Conservation (phyloP, 345 rosid genomes). For the Lumnitzera littorea region DNA sequence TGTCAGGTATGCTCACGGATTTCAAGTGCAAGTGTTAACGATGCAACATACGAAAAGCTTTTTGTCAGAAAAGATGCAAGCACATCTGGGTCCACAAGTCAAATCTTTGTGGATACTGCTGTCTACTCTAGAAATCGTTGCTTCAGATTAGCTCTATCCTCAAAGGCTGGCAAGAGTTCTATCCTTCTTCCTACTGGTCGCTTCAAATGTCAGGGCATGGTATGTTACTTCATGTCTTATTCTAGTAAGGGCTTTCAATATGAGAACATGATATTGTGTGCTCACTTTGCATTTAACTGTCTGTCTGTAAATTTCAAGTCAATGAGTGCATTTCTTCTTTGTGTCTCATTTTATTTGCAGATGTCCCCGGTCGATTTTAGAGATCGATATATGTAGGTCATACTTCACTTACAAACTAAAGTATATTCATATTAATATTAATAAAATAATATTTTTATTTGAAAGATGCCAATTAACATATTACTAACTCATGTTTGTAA, state of each 20-base stretch:
- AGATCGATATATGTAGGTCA: too few relatives aligned
- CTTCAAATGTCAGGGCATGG: slow-evolving; percentile 77
- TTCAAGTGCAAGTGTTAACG: slow-evolving; percentile 37
- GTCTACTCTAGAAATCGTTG: slow-evolving; percentile 93
- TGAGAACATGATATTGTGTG: background rate
- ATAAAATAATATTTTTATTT: too few relatives aligned
- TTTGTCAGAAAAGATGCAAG: slow-evolving; percentile 63
- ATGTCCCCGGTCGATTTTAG: too few relatives aligned
- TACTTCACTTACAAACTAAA: too few relatives aligned
- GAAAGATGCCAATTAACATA: too few relatives aligned
- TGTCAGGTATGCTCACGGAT: slow-evolving; percentile 74
- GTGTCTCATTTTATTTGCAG: too few relatives aligned
- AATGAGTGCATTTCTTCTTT: too few relatives aligned
- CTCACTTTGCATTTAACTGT: too few relatives aligned
- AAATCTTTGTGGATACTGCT: slow-evolving; percentile 82
- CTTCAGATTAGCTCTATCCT: slow-evolving; percentile 83
- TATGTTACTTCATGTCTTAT: slow-evolving; percentile 23
- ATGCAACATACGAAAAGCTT: slow-evolving; percentile 40
- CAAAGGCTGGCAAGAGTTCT: slow-evolving; percentile 88
- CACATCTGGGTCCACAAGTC: slow-evolving; percentile 33
- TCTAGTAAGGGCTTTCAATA: background rate
- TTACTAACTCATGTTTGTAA: too few relatives aligned
- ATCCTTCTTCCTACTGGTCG: slow-evolving; percentile 79
- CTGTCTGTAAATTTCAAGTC: too few relatives aligned
- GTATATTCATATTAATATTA: too few relatives aligned